Conservation (phyloP, 2,329 filamentous ascomycete species). For the Pyrenophora graminea region DNA sequence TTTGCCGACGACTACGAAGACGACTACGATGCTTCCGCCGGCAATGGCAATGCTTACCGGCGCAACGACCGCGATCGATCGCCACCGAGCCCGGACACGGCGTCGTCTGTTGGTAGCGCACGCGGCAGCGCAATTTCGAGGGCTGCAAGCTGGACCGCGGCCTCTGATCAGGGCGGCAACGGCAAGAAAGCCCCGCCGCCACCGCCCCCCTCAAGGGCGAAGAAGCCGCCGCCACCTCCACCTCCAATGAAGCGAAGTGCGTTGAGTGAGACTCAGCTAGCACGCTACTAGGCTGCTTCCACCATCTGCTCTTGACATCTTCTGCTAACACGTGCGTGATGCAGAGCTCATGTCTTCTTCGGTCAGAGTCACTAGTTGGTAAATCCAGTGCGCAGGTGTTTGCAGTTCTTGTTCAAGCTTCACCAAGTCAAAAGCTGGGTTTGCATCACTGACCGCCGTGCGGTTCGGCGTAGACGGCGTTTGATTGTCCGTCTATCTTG, state of each 20-base stretch:
- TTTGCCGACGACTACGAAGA: conserved; percentile 46
- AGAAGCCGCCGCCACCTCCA: conserved; percentile 68
- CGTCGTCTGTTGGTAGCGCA: conserved; percentile 37
- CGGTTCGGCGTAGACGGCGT: conserved; percentile 22
- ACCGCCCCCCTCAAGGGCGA: conserved; percentile 65
- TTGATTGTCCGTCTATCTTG: conserved; percentile 3
- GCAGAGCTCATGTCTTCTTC: conserved; percentile 23
- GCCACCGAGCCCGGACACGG: conserved; percentile 56
- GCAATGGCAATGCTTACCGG: conserved; percentile 30
- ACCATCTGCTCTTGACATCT: conserved; percentile 5
- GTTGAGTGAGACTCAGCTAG: conserved; percentile 48
- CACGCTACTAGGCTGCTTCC: conserved; percentile 37
- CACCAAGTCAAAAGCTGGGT: conserved; percentile 1
- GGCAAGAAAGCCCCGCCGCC: conserved; percentile 58
- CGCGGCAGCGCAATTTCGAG: conserved; percentile 57
- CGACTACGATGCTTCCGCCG: conserved; percentile 34
- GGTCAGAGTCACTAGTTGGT: conserved; percentile 21
- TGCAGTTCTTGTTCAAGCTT: not conserved
- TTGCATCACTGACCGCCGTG: conserved; percentile 26
- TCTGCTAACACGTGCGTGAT: conserved; percentile 19
- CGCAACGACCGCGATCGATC: conserved; percentile 53
- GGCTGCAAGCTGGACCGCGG: conserved; percentile 54
- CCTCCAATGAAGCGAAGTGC: conserved; percentile 66
- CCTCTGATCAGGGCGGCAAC: conserved; percentile 31
- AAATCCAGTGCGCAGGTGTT: not conserved